These are phyloP conservation scores for Gracilaria gracilis DNA, from an alignment of 23 red algal genomes.

Conservation along the genomic window DNA sequence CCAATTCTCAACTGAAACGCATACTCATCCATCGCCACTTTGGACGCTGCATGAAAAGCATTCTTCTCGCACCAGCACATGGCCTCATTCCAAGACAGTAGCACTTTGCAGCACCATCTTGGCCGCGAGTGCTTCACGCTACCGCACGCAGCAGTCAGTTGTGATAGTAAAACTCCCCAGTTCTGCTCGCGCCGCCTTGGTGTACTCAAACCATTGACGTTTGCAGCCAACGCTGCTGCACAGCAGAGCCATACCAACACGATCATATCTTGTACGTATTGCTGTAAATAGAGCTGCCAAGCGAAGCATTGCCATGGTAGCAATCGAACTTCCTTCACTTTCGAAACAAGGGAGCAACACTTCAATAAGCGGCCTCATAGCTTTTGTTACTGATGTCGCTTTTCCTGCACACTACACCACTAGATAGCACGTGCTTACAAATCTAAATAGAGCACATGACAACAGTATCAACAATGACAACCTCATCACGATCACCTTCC, in stretches of 20 bases:
- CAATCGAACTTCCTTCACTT: not conserved
- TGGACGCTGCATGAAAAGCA: constrained; percentile 19
- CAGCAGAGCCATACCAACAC: not conserved
- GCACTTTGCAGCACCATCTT: constrained; percentile 14
- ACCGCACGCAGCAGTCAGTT: constrained; percentile 18
- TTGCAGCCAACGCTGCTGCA: not conserved
- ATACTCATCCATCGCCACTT: constrained; percentile 31
- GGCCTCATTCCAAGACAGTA: constrained; percentile 28
- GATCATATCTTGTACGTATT: not conserved
- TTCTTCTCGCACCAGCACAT: constrained; percentile 58
- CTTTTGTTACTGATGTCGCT: not conserved
- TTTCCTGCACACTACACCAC: not conserved
- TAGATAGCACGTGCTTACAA: too few species aligned
- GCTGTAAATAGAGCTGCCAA: not conserved
- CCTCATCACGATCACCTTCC: too few species aligned
- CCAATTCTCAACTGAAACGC: constrained; percentile 40
- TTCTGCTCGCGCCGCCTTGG: not conserved
- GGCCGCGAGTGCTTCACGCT: constrained; percentile 3
- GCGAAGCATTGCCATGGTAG: not conserved
- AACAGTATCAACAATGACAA: too few species aligned
- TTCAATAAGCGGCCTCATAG: not conserved
- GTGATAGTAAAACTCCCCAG: constrained; percentile 31
- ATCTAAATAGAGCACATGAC: too few species aligned
- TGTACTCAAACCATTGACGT: not conserved
- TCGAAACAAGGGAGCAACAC: not conserved